These are phyloP conservation scores for Amniculicola lignicola DNA, from an alignment of 495 filamentous ascomycete species.

Conservation along the genomic window DNA sequence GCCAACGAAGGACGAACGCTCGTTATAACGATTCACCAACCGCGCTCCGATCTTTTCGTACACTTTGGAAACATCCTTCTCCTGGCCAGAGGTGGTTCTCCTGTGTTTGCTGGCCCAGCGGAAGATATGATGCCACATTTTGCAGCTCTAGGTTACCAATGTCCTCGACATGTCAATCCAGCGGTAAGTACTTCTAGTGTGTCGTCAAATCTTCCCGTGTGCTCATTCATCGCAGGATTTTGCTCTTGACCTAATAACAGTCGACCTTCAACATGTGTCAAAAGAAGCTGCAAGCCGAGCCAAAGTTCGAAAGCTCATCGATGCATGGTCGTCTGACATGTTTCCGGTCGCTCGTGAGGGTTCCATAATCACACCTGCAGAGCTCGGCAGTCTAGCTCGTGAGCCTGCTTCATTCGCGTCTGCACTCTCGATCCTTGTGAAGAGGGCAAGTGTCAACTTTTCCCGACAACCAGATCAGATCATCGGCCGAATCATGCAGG, in stretches of 20 bases:
- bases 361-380: conserved; percentile 61
- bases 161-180: conserved; percentile 65
- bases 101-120: conserved; percentile 64
- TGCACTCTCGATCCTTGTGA: conserved; percentile 62
- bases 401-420: conserved; percentile 57
- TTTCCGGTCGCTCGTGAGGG: conserved; percentile 27
- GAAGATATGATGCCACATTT: conserved; percentile 66
- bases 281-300: conserved; percentile 57
- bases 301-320: conserved; percentile 58
- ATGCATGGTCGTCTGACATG: conserved; percentile 44
- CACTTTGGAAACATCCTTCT: conserved; percentile 69
- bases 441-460: conserved; percentile 63
- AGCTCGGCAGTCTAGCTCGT: conserved; percentile 62
- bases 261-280: conserved; percentile 62
- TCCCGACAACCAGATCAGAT: conserved; percentile 61
- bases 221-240: too few relatives aligned
- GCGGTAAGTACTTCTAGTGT: too few relatives aligned
- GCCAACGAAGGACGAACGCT: conserved; percentile 71
- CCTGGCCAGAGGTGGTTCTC: conserved; percentile 63
- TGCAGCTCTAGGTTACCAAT: conserved; percentile 54
- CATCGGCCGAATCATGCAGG: conserved; percentile 64
- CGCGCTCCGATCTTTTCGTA: conserved; percentile 66
- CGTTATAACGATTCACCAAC: conserved; percentile 72
- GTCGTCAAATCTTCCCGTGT: too few relatives aligned
- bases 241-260: conserved; percentile 69